phyloP scores from a whole-genome alignment of 2,329 filamentous ascomycete genomes.

The Paracamarosporium sp. region DNA sequence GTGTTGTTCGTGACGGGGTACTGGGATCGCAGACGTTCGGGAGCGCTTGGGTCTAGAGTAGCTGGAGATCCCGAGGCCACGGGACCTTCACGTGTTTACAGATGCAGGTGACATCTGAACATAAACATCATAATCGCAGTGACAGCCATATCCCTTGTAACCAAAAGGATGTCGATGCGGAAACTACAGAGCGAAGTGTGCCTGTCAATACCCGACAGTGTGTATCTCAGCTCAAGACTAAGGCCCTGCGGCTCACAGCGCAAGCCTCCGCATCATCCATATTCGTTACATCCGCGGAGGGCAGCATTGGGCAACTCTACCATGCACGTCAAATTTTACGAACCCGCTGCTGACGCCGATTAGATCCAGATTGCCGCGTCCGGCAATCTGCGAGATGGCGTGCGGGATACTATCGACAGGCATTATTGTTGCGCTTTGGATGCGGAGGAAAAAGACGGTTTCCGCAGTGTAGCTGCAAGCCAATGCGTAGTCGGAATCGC shows the following conservation, averaged over 20 bases:
- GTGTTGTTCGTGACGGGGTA: not conserved
- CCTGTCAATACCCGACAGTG: not conserved
- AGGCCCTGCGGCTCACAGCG: not conserved
- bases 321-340: not conserved
- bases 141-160: not conserved
- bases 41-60: not conserved
- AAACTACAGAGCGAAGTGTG: not conserved
- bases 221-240: slow-evolving; percentile 3
- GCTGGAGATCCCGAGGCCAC: not conserved
- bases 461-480: not conserved
- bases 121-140: not conserved
- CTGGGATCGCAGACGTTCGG: not conserved
- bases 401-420: not conserved
- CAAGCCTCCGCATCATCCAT: slow-evolving; percentile 7
- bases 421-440: not conserved
- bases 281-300: not conserved
- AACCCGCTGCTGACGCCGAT: not conserved
- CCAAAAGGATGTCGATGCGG: not conserved
- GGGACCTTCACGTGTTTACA: not conserved
- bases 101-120: not conserved
- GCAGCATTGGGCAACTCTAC: not conserved
- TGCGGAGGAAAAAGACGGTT: not conserved
- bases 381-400: not conserved
- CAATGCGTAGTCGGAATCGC: not conserved
- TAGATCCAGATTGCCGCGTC: not conserved